Conservation (phyloP, 257 asterid species). For the Schizonepeta tenuifolia region DNA sequence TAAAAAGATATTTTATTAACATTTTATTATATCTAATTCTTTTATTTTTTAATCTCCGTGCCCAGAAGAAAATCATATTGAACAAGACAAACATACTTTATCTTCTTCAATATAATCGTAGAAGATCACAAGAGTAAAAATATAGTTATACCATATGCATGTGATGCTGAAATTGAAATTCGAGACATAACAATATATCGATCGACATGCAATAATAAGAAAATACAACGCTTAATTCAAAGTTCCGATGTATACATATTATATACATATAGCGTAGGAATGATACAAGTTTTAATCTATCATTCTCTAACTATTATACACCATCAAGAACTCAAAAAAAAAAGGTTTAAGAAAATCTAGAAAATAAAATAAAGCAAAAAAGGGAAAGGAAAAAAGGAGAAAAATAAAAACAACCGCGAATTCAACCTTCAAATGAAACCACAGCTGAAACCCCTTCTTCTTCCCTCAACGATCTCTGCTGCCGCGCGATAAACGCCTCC, state of each 20-base stretch:
- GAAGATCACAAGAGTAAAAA: neutral
- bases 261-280: neutral
- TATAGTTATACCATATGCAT: neutral
- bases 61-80: too few species aligned
- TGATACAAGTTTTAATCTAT: neutral
- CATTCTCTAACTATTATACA: constrained; percentile 20
- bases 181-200: neutral
- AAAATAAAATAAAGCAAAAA: too few species aligned
- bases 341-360: neutral
- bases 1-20: too few species aligned
- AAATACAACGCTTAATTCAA: neutral
- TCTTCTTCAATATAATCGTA: too few species aligned
- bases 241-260: constrained; percentile 34
- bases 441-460: constrained; percentile 50
- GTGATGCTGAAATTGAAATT: neutral
- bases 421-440: constrained; percentile 28
- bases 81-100: too few species aligned
- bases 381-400: neutral
- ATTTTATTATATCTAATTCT: too few species aligned
- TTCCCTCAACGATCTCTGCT: constrained; percentile 74
- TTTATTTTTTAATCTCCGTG: too few species aligned
- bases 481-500: constrained; percentile 85
- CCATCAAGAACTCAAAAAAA: constrained; percentile 33
- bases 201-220: neutral
- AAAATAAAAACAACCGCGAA: constrained; percentile 4